Evolutionary conservation across 306 rosid genomes (phyloP), one percentile per base, ranked within the genome.

Genomic region (Castanospermum australe): DNA sequence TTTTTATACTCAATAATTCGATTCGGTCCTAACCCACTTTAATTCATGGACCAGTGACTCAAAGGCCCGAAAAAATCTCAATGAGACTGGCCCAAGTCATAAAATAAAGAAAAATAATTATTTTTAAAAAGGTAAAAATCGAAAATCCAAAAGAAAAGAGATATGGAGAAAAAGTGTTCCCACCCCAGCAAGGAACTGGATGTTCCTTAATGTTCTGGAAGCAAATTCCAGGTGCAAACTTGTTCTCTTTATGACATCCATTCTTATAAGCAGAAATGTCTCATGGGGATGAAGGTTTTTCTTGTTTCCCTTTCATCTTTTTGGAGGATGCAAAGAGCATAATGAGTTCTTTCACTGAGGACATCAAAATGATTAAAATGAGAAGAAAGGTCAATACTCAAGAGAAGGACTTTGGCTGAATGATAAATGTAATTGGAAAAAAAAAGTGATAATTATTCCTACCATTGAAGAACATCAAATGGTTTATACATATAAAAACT

Each of bases 401-500:
- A 69, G 52, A 60, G 61, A 45, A 74, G 59, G 39, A 54, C 24
- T 64, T 69, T 1, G 6, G 67, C 61, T 33, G 48, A 54, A 74
- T 79, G 63, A 54, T 67, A 35, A 9, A 14, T 57, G n/a, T n/a
- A n/a, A n/a, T n/a, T n/a, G n/a, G 44, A 56, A 56, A 74, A 28
- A 35, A 71, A 21, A 41, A 25, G 55, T 72, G 20, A 38, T 4
- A 9, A 28, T 72, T 70, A 70, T 55, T 82, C 67, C 54, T 59
- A 38, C 55, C 64, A 64, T 48, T 13, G 41, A 66, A 85, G 30
- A 80, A 73, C 81, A 66, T 62, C 17, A 74, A 59, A 52, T 45
- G 59, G 72, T 63, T 81, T 78, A 67, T 71, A 67, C 76, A 68
- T 22, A 71, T 38, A 66, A 48, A 48, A 85, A 52, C 64, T 54